These are phyloP conservation scores for Cercophora samala DNA, from an alignment of 495 filamentous ascomycete species.

Conservation along the genomic window DNA sequence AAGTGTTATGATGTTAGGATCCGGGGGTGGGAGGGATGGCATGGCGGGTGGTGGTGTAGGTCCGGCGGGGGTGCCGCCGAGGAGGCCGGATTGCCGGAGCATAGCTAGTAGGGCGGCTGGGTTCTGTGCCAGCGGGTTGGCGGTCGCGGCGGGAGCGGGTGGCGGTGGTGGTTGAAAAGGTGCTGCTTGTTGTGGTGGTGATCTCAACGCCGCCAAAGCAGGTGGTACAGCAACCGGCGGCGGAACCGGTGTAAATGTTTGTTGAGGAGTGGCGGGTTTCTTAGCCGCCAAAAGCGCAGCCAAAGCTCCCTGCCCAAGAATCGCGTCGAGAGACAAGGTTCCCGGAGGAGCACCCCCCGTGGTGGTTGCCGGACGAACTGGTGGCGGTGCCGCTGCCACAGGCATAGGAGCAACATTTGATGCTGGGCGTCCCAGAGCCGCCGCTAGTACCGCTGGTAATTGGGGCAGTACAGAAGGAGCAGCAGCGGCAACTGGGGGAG, in stretches of 20 bases:
- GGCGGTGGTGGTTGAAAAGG: neutral
- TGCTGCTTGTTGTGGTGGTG: neutral
- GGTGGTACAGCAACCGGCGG: constrained; percentile 14
- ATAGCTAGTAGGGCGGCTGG: constrained; percentile 40
- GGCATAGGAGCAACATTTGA: constrained; percentile 24
- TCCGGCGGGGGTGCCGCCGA: constrained; percentile 30
- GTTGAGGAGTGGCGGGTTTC: constrained; percentile 44
- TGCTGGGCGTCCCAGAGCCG: constrained; percentile 23
- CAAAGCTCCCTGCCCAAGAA: constrained; percentile 53
- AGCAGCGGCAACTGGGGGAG: neutral
- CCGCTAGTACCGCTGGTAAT: constrained; percentile 25
- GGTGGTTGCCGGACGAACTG: constrained; percentile 25
- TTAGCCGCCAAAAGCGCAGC: constrained; percentile 47
- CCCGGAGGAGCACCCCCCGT: constrained; percentile 21
- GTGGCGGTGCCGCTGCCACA: constrained; percentile 35
- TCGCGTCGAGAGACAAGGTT: constrained; percentile 44
- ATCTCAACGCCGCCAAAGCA: constrained; percentile 14
- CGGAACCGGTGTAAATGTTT: constrained; percentile 39
- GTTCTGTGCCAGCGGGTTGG: constrained; percentile 15
- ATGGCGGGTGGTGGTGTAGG: constrained; percentile 40
- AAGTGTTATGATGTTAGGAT: constrained; percentile 28
- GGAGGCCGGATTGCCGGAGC: constrained; percentile 49
- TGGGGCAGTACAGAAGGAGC: constrained; percentile 27
- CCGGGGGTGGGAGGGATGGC: constrained; percentile 26
- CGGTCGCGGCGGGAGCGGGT: constrained; percentile 23